Evolutionary conservation across 1,284 basidiomycete genomes (phyloP).

Genomic region (Prillingera fragicola): DNA sequence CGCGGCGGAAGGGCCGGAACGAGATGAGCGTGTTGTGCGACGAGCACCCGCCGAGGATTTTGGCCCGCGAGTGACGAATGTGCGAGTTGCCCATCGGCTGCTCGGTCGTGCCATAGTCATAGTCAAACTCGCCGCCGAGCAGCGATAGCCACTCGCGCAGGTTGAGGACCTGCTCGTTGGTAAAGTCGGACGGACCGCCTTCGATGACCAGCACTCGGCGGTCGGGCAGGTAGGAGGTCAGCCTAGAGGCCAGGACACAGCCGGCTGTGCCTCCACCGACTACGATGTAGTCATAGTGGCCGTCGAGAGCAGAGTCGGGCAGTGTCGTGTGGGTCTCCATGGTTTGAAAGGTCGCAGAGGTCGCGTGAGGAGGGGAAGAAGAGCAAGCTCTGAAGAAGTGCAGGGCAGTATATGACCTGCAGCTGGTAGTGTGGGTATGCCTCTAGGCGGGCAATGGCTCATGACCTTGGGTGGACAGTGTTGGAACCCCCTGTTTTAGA

Average conservation of each 20-base stretch:
- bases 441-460: too few species aligned
- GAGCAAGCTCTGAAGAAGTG: too few species aligned
- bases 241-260: constrained; percentile 58
- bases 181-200: constrained; percentile 13
- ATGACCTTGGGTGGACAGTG: too few species aligned
- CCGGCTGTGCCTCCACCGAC: constrained; percentile 63
- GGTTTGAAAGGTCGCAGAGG: too few species aligned
- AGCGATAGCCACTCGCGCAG: constrained; percentile 17
- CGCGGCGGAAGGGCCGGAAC: constrained; percentile 16
- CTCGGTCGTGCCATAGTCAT: constrained; percentile 18
- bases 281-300: constrained; percentile 59
- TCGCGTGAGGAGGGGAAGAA: too few species aligned
- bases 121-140: constrained; percentile 18
- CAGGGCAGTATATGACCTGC: too few species aligned
- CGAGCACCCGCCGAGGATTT: constrained; percentile 17
- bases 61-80: constrained; percentile 19
- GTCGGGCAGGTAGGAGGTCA: constrained; percentile 43
- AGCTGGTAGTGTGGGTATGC: too few species aligned
- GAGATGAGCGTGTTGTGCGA: constrained; percentile 23
- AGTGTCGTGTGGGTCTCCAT: constrained; percentile 8
- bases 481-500: too few species aligned
- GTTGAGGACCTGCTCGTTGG: constrained; percentile 15
- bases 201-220: constrained; percentile 20
- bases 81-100: constrained; percentile 17
- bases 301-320: not conserved